phyloP scores from a whole-genome alignment of 768 basidiomycete species.

The Cystobasidium onofrii region DNA sequence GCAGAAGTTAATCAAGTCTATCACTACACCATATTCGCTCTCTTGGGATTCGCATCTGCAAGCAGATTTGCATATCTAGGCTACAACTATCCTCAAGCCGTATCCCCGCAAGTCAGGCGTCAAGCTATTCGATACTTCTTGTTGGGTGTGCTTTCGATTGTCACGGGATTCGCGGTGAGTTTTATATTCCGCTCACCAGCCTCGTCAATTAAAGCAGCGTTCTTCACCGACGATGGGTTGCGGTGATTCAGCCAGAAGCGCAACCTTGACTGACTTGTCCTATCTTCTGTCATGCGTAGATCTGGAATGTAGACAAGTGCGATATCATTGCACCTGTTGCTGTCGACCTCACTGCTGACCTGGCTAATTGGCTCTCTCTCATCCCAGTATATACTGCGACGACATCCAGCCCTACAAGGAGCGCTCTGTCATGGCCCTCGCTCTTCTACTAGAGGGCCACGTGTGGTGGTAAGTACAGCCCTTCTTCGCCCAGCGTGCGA shows the following conservation, averaged over 20 bases:
- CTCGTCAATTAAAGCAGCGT: too few relatives aligned
- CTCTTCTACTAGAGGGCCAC: conserved; percentile 18
- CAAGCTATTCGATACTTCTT: neutral
- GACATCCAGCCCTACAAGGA: conserved; percentile 14
- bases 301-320: conserved; percentile 29
- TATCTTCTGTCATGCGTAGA: neutral
- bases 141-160: neutral
- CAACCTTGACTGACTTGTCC: too few relatives aligned
- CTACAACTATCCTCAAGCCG: neutral
- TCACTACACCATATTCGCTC: conserved; percentile 14
- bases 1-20: conserved; percentile 1
- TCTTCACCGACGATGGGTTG: too few relatives aligned
- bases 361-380: neutral
- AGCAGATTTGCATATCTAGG: conserved; percentile 10
- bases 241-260: too few relatives aligned
- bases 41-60: neutral
- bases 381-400: conserved; percentile 17
- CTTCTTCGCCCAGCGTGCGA: neutral
- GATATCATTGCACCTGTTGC: neutral
- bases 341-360: too few relatives aligned
- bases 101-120: neutral
- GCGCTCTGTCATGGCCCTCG: neutral
- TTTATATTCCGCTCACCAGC: too few relatives aligned
- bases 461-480: conserved; percentile 11
- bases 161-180: conserved; percentile 11